A percentile compares a stretch with the other conserved stretches of the same genome.
These are phyloP conservation scores for Hemisphaericaspora subhashii DNA, from an alignment of 1,139 yeast species.

Conservation along the genomic window DNA sequence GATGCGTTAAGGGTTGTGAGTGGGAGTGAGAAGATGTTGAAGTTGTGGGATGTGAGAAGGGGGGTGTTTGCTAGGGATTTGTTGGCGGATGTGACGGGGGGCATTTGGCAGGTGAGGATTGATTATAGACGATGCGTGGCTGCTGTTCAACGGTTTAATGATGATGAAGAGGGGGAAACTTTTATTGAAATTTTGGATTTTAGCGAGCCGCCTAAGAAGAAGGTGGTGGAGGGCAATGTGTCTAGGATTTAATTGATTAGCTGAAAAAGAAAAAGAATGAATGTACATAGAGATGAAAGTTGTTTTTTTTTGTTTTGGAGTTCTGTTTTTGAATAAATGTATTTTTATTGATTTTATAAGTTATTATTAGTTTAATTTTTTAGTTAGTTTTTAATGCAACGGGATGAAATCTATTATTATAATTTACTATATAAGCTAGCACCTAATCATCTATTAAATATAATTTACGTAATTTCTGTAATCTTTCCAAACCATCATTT, in stretches of 20 bases:
- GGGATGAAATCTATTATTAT: no score
- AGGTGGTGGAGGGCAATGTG: neutral
- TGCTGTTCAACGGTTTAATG: slow-evolving; percentile 71
- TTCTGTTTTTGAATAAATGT: no score
- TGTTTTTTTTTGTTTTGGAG: no score
- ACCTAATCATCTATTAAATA: slow-evolving; percentile 30
- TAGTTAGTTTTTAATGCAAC: no score
- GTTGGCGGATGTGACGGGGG: slow-evolving; percentile 71
- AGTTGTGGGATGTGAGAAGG: slow-evolving; percentile 77
- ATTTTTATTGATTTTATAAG: no score
- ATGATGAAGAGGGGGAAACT: slow-evolving; percentile 53
- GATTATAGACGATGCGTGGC: slow-evolving; percentile 85
- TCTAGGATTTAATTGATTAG: no score
- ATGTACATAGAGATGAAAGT: no score
- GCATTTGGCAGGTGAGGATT: slow-evolving; percentile 93
- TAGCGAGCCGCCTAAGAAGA: slow-evolving; percentile 41
- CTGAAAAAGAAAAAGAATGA: no score
- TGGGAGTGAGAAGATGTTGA: slow-evolving; percentile 83
- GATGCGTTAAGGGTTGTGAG: slow-evolving; percentile 83
- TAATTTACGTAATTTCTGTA: slow-evolving; percentile 35
- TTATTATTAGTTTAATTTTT: no score
- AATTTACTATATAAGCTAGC: no score
- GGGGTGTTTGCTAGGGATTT: slow-evolving; percentile 79
- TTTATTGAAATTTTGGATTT: slow-evolving; percentile 84
- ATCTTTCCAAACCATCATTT: slow-evolving; percentile 33